Base-by-base conservation (phyloP, 1,284 basidiomycete genomes). In the Ustilago loliicola region DNA sequence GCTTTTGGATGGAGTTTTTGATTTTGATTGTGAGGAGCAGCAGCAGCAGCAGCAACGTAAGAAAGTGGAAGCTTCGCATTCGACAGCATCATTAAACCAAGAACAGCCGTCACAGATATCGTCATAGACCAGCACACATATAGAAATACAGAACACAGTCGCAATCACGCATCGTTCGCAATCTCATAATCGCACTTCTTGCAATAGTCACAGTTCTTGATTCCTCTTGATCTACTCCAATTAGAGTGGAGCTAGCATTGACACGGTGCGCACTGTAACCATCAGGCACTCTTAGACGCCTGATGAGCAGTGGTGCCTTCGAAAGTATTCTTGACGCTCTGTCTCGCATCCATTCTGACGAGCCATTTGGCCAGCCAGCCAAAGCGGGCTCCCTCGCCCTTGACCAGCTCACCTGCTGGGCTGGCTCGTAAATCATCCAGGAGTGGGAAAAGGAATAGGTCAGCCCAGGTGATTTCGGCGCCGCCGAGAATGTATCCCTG, bases 391-490 rank as follows among this genome's bases (percentile, higher is more conserved):
- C 29, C 53, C 2, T 72, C 52, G 0, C 66, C 75, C 10, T 38
- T 50, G 9, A 77, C 27, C 38, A 73, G 19, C 0, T 47, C 23
- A 3, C 27, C 59, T 0, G 64, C 67, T 6, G 72, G 69, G 13
- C 58, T 55, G 2, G 54, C 58, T 9, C 65, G 32, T 2, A 79
- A 45, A 51, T 79, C 72, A 60, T 68, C 69, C 10, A 76, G 15
- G 32, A 77, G 61, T 32, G 77, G 77, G 47, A 61, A 79, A 17
- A 79, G 61, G 69, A 79, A 79, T 1, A 79, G 62, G 30, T 79
- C 77, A 2, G 77, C 67, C 77, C 77, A 79, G 1, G 58, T 66
- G 7, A 72, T 8, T 10, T 27, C 50, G 29, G 19, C 30, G 8
- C 45, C 32, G 19, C 72, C 66, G 25, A 72, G 10, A n/a, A 70